Conservation (phyloP, 768 basidiomycete species). For the Leccinellum albellum region DNA sequence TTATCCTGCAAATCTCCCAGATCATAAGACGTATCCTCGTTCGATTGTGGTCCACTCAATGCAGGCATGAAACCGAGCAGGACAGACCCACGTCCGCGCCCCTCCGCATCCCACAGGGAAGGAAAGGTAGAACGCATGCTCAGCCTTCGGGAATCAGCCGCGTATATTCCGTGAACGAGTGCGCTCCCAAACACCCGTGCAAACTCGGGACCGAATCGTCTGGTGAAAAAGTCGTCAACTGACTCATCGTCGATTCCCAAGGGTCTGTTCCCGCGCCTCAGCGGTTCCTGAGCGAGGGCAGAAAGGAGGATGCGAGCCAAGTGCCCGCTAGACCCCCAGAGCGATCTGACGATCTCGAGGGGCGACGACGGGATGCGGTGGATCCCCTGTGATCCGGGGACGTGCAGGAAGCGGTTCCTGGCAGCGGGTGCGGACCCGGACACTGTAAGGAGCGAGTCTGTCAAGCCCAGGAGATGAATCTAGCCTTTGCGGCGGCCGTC, state of each 20-base stretch:
- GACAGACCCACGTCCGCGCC: slow-evolving; percentile 65
- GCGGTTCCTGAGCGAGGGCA: slow-evolving; percentile 55
- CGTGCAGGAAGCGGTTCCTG: slow-evolving; percentile 67
- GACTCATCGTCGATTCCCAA: slow-evolving; percentile 62
- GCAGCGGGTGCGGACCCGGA: slow-evolving; percentile 69
- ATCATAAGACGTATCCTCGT: slow-evolving; percentile 34
- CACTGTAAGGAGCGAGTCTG: slow-evolving; percentile 60
- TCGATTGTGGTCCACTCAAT: slow-evolving; percentile 5
- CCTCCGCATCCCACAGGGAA: slow-evolving; percentile 64
- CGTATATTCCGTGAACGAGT: slow-evolving; percentile 90
- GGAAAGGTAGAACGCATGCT: slow-evolving; percentile 80
- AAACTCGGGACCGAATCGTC: slow-evolving; percentile 69
- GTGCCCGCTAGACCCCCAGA: slow-evolving; percentile 29
- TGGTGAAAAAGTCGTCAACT: slow-evolving; percentile 69
- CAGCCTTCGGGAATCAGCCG: slow-evolving; percentile 71
- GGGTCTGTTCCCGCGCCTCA: slow-evolving; percentile 44
- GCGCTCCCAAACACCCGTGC: slow-evolving; percentile 77
- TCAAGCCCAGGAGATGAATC: slow-evolving; percentile 73
- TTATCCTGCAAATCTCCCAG: slow-evolving; percentile 44
- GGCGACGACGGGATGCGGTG: slow-evolving; percentile 44
- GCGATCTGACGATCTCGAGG: slow-evolving; percentile 34
- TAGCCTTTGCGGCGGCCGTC: slow-evolving; percentile 32
- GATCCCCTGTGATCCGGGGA: slow-evolving; percentile 52
- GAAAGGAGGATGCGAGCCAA: slow-evolving; percentile 47
- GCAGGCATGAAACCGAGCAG: slow-evolving; percentile 51